These are phyloP conservation scores for Paramecium caudatum DNA, from an alignment of 73 alveolate genomes.

Conservation along the genomic window DNA sequence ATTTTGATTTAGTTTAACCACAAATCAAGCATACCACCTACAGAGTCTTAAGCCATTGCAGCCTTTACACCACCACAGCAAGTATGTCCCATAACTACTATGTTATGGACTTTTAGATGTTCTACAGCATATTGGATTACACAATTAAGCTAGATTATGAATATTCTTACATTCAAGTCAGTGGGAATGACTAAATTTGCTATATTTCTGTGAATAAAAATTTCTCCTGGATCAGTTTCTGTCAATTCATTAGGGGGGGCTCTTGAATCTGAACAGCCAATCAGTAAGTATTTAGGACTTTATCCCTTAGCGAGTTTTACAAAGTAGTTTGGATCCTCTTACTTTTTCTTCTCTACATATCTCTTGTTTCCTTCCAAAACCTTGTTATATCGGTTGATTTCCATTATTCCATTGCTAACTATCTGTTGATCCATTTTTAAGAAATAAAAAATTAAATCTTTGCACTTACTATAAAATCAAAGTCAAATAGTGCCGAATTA, in stretches of 20 bases:
- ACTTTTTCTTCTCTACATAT: conserved; percentile 39
- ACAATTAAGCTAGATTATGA: conserved; percentile 25
- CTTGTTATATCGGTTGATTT: neutral
- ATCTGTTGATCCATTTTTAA: conserved; percentile 1
- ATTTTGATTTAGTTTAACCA: conserved; percentile 60
- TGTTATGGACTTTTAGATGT: conserved; percentile 58
- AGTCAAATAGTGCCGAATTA: too few relatives aligned
- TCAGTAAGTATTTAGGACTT: conserved; percentile 65
- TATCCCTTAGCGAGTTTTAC: conserved; percentile 31
- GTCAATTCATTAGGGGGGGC: conserved; percentile 75
- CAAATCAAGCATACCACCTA: conserved; percentile 39
- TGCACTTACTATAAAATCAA: too few relatives aligned
- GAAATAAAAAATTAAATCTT: neutral
- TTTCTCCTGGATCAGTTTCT: conserved; percentile 72
- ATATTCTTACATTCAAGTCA: conserved; percentile 64
- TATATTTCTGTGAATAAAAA: conserved; percentile 73
- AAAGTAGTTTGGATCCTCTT: conserved; percentile 42
- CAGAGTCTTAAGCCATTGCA: conserved; percentile 61
- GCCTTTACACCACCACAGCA: conserved; percentile 76
- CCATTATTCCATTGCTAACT: neutral
- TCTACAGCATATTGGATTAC: conserved; percentile 77
- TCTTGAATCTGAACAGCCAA: conserved; percentile 78
- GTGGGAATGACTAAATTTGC: conserved; percentile 72
- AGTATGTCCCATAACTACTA: conserved; percentile 70
- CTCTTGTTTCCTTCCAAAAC: conserved; percentile 56